These are phyloP conservation scores for Dactylis glomerata DNA, from an alignment of 176 grass and related monocot species.

Conservation along the genomic window DNA sequence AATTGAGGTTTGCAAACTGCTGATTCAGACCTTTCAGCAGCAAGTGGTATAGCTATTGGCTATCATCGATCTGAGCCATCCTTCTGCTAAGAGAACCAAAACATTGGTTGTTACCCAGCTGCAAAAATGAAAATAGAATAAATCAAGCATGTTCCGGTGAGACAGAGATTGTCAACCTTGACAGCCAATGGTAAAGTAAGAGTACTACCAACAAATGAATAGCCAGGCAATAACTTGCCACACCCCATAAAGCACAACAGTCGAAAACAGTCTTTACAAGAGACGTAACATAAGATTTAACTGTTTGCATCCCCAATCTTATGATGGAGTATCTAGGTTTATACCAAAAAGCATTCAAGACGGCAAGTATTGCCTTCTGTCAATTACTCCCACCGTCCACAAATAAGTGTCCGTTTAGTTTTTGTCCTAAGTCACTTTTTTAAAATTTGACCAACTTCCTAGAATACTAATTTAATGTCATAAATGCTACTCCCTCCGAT, in stretches of 20 bases:
- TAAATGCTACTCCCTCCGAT: no score
- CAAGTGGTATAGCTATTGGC: constrained; percentile 22
- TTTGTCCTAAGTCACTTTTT: no score
- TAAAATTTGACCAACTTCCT: no score
- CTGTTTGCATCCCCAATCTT: not conserved
- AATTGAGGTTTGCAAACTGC: not conserved
- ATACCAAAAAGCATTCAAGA: not conserved
- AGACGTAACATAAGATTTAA: not conserved
- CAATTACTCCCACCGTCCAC: not conserved
- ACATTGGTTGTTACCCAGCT: constrained; percentile 18
- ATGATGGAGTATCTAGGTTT: constrained; percentile 9
- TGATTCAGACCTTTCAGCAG: constrained; percentile 14
- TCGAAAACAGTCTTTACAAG: not conserved
- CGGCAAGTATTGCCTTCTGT: not conserved
- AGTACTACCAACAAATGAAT: not conserved
- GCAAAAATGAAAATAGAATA: not conserved
- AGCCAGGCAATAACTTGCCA: not conserved
- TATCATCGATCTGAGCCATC: constrained; percentile 31
- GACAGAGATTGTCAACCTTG: not conserved
- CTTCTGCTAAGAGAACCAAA: constrained; percentile 42
- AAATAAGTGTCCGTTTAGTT: no score
- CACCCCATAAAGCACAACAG: not conserved
- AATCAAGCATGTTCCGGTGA: not conserved
- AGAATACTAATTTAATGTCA: no score
- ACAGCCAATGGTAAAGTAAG: not conserved